Conservation (phyloP, 2,329 filamentous ascomycete species). For the Sarocladium oryzae region DNA sequence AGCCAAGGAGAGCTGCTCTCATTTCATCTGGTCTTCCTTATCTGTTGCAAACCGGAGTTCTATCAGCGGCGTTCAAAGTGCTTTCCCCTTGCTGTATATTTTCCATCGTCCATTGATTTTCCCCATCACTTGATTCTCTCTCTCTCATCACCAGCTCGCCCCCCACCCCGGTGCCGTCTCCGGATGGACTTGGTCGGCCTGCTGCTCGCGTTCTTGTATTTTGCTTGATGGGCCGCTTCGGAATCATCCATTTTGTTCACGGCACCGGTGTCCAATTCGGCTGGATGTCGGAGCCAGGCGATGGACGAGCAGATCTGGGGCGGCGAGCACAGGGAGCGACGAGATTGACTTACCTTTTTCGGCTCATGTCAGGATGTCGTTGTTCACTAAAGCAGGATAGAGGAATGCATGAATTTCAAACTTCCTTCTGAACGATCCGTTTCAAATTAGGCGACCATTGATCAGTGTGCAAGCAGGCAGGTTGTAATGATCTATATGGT, state of each 20-base stretch:
- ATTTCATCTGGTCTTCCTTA: not conserved
- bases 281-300: not conserved
- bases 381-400: not conserved
- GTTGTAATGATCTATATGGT: too few species aligned
- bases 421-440: too few species aligned
- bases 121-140: not conserved
- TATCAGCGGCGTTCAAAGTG: slow-evolving; percentile 2
- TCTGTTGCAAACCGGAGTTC: slow-evolving; percentile 1
- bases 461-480: too few species aligned
- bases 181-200: too few species aligned
- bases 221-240: not conserved
- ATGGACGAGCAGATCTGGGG: too few species aligned
- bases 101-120: not conserved
- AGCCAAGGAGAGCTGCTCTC: not conserved
- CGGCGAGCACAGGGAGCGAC: not conserved
- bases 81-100: slow-evolving; percentile 3
- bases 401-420: not conserved
- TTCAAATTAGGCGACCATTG: too few species aligned
- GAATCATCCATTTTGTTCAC: not conserved
- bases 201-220: too few species aligned
- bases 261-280: not conserved
- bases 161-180: too few species aligned
- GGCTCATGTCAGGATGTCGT: not conserved
- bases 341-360: too few species aligned
- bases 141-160: not conserved